phyloP scores from a whole-genome alignment of 2,329 filamentous ascomycete species.

The Botryotinia globosa region DNA sequence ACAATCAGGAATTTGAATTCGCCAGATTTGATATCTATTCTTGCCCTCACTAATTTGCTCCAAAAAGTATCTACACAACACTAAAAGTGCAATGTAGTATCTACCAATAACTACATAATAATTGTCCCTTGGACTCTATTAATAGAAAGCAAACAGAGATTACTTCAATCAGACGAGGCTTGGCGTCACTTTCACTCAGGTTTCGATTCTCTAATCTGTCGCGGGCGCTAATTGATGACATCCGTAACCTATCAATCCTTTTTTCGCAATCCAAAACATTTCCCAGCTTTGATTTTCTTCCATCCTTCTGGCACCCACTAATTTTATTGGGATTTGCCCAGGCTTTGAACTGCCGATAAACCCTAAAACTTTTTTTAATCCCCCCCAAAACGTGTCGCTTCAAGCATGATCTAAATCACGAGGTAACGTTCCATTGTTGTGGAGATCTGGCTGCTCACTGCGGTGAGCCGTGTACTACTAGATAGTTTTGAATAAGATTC shows the following conservation, averaged over 20 bases:
- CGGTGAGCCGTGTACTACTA: background rate
- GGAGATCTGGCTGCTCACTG: background rate
- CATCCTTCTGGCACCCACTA: constrained; percentile 10
- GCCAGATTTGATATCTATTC: background rate
- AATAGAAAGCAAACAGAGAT: background rate
- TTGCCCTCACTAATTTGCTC: background rate
- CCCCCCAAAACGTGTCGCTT: background rate
- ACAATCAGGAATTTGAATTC: background rate
- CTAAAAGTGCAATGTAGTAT: background rate
- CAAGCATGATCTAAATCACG: background rate
- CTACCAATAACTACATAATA: background rate
- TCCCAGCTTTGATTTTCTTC: constrained; percentile 1
- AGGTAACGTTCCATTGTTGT: constrained; percentile 20
- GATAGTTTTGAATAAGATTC: background rate
- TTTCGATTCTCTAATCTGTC: background rate
- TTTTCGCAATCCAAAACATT: background rate
- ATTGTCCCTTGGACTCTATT: background rate
- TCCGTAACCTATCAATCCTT: constrained; percentile 7
- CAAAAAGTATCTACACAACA: background rate
- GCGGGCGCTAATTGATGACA: constrained; percentile 20
- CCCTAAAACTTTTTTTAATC: background rate
- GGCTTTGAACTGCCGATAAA: background rate
- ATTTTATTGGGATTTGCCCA: background rate
- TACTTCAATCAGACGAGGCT: background rate
- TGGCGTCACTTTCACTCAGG: background rate